Evolutionary conservation across 2,329 filamentous ascomycete genomes (phyloP).

Genomic region (Phoma sp.): DNA sequence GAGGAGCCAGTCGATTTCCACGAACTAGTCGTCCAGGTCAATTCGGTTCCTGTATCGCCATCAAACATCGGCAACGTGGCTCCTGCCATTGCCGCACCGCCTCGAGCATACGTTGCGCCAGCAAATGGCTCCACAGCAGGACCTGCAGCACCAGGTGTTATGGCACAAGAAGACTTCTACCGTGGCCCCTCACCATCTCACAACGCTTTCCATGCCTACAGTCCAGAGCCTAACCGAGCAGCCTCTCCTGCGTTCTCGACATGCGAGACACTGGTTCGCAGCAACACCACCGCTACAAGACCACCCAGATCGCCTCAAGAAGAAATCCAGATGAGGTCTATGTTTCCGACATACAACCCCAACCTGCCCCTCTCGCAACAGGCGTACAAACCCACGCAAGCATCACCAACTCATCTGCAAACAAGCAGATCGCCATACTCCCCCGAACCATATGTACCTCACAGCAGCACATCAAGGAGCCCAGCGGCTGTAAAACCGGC

Average conservation of each 20-base stretch:
- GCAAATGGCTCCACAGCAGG: conserved; percentile 30
- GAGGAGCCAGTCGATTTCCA: conserved; percentile 46
- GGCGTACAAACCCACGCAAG: conserved; percentile 71
- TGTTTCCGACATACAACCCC: conserved; percentile 78
- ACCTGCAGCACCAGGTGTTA: conserved; percentile 21
- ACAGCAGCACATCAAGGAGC: conserved; percentile 41
- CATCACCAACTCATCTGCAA: conserved; percentile 67
- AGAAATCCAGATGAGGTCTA: conserved; percentile 65
- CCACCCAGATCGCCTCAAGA: conserved; percentile 39
- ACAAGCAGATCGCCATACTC: conserved; percentile 71
- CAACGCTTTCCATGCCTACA: conserved; percentile 20
- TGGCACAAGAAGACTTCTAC: conserved; percentile 26
- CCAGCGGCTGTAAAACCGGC: conserved; percentile 24
- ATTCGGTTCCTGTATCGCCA: conserved; percentile 45
- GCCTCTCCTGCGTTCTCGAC: conserved; percentile 46
- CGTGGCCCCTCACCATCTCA: conserved; percentile 23
- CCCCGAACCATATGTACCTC: conserved; percentile 54
- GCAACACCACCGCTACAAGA: conserved; percentile 44
- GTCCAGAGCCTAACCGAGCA: conserved; percentile 40
- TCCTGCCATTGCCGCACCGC: conserved; percentile 31
- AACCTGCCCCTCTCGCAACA: conserved; percentile 70
- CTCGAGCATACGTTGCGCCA: conserved; percentile 36
- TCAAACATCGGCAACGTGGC: conserved; percentile 33
- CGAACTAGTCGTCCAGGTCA: conserved; percentile 49
- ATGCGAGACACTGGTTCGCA: conserved; percentile 45